Conservation (phyloP, 2,329 filamentous ascomycete species). For the Ophiostoma tasmaniense region DNA sequence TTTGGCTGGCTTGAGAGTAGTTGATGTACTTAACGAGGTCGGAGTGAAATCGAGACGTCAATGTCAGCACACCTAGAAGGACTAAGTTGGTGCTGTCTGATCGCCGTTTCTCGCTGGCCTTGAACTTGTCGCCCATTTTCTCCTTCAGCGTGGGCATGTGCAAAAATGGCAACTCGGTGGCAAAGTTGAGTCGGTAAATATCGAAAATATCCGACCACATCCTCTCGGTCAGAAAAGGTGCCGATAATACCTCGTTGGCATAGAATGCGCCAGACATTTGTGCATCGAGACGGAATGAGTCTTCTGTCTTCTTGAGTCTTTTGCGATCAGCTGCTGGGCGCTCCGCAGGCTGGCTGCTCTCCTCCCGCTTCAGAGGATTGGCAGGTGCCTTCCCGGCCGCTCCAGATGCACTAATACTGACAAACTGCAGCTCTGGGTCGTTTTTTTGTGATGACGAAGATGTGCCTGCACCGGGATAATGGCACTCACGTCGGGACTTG, state of each 20-base stretch:
- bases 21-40: conserved; percentile 48
- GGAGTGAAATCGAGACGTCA: conserved; percentile 61
- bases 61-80: conserved; percentile 56
- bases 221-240: conserved; percentile 51
- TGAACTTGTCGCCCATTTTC: conserved; percentile 31
- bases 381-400: background rate
- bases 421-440: conserved; percentile 9
- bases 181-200: conserved; percentile 63
- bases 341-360: conserved; percentile 29
- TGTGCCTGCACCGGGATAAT: conserved; percentile 45
- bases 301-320: conserved; percentile 37
- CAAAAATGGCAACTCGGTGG: conserved; percentile 63
- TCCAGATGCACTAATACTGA: background rate
- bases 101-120: conserved; percentile 27
- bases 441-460: conserved; percentile 29
- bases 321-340: conserved; percentile 40
- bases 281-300: conserved; percentile 33
- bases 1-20: conserved; percentile 29
- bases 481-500: conserved; percentile 62
- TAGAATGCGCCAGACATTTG: conserved; percentile 30
- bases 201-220: conserved; percentile 63
- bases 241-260: conserved; percentile 53
- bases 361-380: conserved; percentile 32
- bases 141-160: conserved; percentile 56
- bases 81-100: conserved; percentile 40